phyloP scores from a whole-genome alignment of 192 early-diverging fungal species.

The Gaertneriomyces sp. region DNA sequence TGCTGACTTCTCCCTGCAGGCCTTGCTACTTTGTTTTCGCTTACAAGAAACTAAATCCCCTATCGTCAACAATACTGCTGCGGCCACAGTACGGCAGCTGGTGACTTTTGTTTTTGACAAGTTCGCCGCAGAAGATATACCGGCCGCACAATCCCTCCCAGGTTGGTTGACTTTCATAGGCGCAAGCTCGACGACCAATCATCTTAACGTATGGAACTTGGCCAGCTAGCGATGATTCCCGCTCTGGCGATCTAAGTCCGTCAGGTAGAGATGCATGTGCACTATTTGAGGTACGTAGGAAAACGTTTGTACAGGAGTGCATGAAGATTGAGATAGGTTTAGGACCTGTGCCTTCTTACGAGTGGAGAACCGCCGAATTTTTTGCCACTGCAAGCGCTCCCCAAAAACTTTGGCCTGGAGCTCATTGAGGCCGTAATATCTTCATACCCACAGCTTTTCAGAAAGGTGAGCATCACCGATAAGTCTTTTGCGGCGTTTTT shows the following conservation, averaged over 20 bases:
- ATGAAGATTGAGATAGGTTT: background rate
- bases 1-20: constrained; percentile 37
- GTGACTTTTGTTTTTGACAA: constrained; percentile 85
- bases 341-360: constrained; percentile 81
- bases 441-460: constrained; percentile 74
- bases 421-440: constrained; percentile 85
- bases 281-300: constrained; percentile 63
- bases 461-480: constrained; percentile 47
- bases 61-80: constrained; percentile 80
- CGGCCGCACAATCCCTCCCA: background rate
- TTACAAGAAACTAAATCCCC: constrained; percentile 81
- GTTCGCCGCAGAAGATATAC: constrained; percentile 60
- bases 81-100: constrained; percentile 79
- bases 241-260: no score
- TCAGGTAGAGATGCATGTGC: constrained; percentile 71
- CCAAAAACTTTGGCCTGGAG: constrained; percentile 82
- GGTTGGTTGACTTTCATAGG: no score
- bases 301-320: background rate
- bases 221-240: no score
- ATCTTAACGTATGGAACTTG: no score
- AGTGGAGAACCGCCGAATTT: constrained; percentile 66
- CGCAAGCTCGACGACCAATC: no score
- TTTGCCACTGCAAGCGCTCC: constrained; percentile 41
- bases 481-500: background rate
- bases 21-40: constrained; percentile 75